A percentile compares a stretch with the other conserved stretches of the same genome.
These are phyloP conservation scores for Sicyos baderoa DNA, from an alignment of 306 rosid species.

Conservation along the genomic window DNA sequence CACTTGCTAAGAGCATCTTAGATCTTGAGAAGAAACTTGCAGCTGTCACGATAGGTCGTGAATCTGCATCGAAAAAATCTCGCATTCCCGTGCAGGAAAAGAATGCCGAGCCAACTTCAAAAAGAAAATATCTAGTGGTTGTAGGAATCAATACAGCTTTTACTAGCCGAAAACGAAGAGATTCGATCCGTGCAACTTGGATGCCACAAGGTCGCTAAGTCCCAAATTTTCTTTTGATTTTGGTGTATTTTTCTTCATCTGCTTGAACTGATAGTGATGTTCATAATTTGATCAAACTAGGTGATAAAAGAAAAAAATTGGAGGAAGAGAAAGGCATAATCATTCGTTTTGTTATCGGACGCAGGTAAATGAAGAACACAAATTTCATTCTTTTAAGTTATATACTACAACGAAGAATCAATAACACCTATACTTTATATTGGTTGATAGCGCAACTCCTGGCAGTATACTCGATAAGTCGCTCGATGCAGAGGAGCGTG, in stretches of 20 bases:
- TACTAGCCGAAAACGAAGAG: constrained; percentile 74
- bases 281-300: constrained; percentile 28
- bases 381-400: not conserved
- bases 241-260: not conserved
- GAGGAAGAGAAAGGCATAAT: constrained; percentile 87
- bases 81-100: constrained; percentile 32
- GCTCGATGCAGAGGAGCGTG: constrained; percentile 66
- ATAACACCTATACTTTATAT: not conserved
- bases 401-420: not conserved
- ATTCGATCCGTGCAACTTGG: constrained; percentile 85
- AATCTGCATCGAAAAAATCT: constrained; percentile 27
- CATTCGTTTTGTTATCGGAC: constrained; percentile 83
- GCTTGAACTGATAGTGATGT: not conserved
- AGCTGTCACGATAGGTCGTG: constrained; percentile 29
- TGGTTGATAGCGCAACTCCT: constrained; percentile 45
- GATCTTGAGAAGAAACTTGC: constrained; percentile 47
- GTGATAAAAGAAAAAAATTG: constrained; percentile 55
- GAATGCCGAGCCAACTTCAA: constrained; percentile 28
- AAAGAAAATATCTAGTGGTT: constrained; percentile 66
- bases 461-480: constrained; percentile 82
- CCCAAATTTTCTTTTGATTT: not conserved
- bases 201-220: constrained; percentile 66
- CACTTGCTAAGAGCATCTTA: constrained; percentile 40
- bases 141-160: constrained; percentile 89
- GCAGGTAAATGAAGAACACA: constrained; percentile 44